These are phyloP conservation scores for Septoria petroselini DNA, from an alignment of 2,329 filamentous ascomycete species.

Conservation along the genomic window DNA sequence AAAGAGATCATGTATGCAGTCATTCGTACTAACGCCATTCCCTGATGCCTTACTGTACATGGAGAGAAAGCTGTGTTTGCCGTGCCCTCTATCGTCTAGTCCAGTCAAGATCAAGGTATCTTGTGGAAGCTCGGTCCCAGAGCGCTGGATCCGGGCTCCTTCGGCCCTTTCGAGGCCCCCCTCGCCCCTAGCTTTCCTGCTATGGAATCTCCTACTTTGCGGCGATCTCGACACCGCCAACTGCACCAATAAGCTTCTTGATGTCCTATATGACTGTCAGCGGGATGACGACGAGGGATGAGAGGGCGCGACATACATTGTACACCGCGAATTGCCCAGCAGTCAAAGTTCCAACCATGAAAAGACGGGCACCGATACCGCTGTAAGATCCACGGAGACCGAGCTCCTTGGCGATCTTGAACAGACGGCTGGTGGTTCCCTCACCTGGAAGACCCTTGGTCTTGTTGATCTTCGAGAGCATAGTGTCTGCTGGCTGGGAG, in stretches of 20 bases:
- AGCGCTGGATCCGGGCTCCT: background rate
- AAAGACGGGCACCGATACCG: constrained; percentile 76
- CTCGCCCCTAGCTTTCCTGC: background rate
- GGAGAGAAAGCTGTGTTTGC: constrained; percentile 12
- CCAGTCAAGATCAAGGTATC: constrained; percentile 10
- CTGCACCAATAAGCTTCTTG: constrained; percentile 57
- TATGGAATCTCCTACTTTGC: constrained; percentile 24
- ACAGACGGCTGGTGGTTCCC: constrained; percentile 72
- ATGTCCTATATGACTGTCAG: constrained; percentile 17
- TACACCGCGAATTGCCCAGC: constrained; percentile 84
- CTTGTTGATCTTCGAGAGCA: constrained; percentile 97
- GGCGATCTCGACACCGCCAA: constrained; percentile 70
- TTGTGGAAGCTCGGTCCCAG: background rate
- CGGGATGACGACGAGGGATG: too few species aligned
- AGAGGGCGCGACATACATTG: too few species aligned
- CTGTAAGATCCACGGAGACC: constrained; percentile 70
- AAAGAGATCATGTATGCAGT: too few species aligned
- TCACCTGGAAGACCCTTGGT: constrained; percentile 83
- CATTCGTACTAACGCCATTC: constrained; percentile 4
- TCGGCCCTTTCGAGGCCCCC: too few species aligned
- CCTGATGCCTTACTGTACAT: constrained; percentile 10
- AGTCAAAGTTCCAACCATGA: constrained; percentile 72
- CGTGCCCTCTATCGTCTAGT: constrained; percentile 13
- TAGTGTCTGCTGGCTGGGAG: constrained; percentile 88
- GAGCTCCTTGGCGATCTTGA: constrained; percentile 87